phyloP scores from a whole-genome alignment of 2,329 filamentous ascomycete species.

The Xylariaceae sp. region DNA sequence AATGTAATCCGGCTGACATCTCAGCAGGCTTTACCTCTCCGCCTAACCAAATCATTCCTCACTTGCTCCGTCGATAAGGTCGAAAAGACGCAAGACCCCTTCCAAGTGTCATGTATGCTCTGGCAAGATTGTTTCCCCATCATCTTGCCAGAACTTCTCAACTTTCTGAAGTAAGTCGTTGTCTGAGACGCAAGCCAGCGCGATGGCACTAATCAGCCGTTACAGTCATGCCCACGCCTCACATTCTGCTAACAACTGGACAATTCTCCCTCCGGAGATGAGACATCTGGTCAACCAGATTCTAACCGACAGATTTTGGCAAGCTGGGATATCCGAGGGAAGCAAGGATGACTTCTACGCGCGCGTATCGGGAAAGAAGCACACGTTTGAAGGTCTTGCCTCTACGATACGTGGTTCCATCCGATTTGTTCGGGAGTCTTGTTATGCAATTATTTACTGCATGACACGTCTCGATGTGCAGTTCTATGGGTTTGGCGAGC shows the following conservation, averaged over 20 bases:
- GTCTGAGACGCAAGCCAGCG: constrained; percentile 12
- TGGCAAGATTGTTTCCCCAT: constrained; percentile 80
- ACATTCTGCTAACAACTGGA: constrained; percentile 83
- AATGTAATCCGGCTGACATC: not conserved
- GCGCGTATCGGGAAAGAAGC: constrained; percentile 81
- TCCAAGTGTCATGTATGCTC: constrained; percentile 71
- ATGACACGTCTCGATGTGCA: constrained; percentile 82
- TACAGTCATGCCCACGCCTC: constrained; percentile 81
- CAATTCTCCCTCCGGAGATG: constrained; percentile 69
- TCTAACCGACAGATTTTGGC: constrained; percentile 94
- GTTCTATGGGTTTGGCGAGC: constrained; percentile 85
- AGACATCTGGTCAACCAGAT: constrained; percentile 74
- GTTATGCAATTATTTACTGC: constrained; percentile 90
- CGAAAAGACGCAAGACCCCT: constrained; percentile 67
- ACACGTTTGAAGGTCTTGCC: constrained; percentile 86
- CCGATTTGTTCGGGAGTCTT: constrained; percentile 84
- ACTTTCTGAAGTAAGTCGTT: constrained; percentile 64
- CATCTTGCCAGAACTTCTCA: constrained; percentile 81
- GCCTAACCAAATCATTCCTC: constrained; percentile 87
- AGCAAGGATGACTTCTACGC: constrained; percentile 97
- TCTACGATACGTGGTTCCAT: constrained; percentile 89
- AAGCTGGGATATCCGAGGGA: constrained; percentile 91
- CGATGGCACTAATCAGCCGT: constrained; percentile 7
- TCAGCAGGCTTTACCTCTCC: constrained; percentile 65
- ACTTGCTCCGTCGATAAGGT: constrained; percentile 88